Evolutionary conservation across 2,329 filamentous ascomycete species (phyloP).

Genomic region (Sarocladium strictum): DNA sequence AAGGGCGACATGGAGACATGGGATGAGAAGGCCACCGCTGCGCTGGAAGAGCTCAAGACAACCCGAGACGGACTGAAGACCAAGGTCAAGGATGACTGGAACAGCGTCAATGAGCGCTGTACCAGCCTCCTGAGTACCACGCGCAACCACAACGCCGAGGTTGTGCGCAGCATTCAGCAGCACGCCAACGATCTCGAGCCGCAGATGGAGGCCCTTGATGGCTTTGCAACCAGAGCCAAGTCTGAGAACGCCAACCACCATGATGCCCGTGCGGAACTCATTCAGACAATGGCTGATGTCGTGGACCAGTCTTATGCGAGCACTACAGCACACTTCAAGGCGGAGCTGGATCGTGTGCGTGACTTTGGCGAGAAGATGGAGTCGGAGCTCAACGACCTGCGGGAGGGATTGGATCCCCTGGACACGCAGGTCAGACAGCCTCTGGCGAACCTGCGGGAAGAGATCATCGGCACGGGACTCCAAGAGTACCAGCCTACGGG

Average conservation of each 20-base stretch:
- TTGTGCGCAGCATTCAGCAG: constrained; percentile 79
- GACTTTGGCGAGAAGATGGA: constrained; percentile 64
- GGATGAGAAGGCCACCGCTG: constrained; percentile 60
- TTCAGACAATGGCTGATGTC: constrained; percentile 59
- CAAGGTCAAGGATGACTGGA: constrained; percentile 83
- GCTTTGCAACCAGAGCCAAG: constrained; percentile 78
- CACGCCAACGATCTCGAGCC: constrained; percentile 80
- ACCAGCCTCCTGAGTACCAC: constrained; percentile 78
- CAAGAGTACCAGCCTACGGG: constrained; percentile 82
- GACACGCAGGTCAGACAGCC: constrained; percentile 57
- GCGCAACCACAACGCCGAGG: constrained; percentile 83
- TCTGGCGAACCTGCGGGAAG: constrained; percentile 62
- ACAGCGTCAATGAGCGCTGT: constrained; percentile 71
- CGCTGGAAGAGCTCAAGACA: constrained; percentile 64
- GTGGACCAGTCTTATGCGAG: constrained; percentile 69
- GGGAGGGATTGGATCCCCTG: constrained; percentile 57
- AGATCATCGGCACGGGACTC: constrained; percentile 59
- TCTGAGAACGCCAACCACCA: constrained; percentile 76
- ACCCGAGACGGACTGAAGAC: constrained; percentile 74
- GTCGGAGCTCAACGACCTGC: constrained; percentile 50
- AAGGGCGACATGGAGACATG: constrained; percentile 67
- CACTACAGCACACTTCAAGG: constrained; percentile 64
- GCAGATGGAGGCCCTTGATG: constrained; percentile 87
- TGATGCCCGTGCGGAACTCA: constrained; percentile 58
- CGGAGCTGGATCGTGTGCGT: constrained; percentile 61